These are phyloP conservation scores for Aspergillus asperescens DNA, from an alignment of 495 filamentous ascomycete genomes.

Conservation along the genomic window DNA sequence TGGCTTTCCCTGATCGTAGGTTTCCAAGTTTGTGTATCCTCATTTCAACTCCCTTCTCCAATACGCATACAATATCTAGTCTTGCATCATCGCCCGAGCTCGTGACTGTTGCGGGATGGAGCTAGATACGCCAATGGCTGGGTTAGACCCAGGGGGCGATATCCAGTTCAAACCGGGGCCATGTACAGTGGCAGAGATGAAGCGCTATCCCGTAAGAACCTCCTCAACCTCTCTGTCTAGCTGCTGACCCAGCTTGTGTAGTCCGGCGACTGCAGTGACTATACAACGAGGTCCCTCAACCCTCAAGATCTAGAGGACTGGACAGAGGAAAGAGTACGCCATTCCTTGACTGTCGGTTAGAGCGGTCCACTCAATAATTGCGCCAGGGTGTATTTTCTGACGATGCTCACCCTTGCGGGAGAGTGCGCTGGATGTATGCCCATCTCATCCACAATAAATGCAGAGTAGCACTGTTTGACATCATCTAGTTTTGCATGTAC, in stretches of 20 bases:
- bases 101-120: background rate
- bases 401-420: background rate
- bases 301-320: background rate
- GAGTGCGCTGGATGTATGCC: constrained; percentile 7
- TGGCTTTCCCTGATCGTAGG: background rate
- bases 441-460: background rate
- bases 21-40: background rate
- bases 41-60: background rate
- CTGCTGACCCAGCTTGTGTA: background rate
- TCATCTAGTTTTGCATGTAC: background rate
- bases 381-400: background rate
- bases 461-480: background rate
- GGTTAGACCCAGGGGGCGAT: background rate
- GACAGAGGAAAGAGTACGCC: background rate
- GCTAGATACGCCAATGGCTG: constrained; percentile 7
- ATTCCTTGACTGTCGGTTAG: background rate
- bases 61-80: background rate
- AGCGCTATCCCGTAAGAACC: background rate
- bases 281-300: background rate
- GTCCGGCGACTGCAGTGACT: background rate
- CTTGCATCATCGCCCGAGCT: background rate
- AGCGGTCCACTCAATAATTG: background rate
- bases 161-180: constrained; percentile 4
- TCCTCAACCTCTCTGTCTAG: background rate
- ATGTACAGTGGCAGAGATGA: background rate